Conservation (phyloP, 352 stramenopile genomes). For the Phytophthora citrophthora region DNA sequence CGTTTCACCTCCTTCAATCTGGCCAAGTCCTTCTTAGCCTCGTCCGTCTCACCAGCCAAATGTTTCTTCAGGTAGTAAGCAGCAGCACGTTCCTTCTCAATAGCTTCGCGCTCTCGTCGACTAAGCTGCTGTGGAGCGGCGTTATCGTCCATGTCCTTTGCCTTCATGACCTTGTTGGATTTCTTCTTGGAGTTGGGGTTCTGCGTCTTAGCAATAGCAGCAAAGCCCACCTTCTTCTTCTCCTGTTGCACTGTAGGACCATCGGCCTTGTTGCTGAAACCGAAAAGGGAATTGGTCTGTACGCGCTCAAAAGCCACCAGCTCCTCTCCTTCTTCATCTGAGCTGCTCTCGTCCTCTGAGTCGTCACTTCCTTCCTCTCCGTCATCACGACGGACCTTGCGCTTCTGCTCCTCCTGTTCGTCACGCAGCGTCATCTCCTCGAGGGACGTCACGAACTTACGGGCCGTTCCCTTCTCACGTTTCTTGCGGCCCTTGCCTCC, state of each 20-base stretch:
- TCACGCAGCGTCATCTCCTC: conserved; percentile 86
- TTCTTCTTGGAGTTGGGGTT: conserved; percentile 81
- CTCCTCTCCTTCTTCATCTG: conserved; percentile 59
- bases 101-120: conserved; percentile 83
- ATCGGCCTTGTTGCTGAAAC: conserved; percentile 64
- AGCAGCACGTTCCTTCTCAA: conserved; percentile 82
- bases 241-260: conserved; percentile 63
- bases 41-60: conserved; percentile 85
- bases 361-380: conserved; percentile 50
- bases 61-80: conserved; percentile 87
- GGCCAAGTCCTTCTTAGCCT: conserved; percentile 87
- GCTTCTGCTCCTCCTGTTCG: conserved; percentile 77
- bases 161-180: conserved; percentile 89
- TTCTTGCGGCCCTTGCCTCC: conserved; percentile 67
- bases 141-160: conserved; percentile 77
- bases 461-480: conserved; percentile 76
- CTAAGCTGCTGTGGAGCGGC: conserved; percentile 76
- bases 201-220: conserved; percentile 74
- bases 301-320: conserved; percentile 78
- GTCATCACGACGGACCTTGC: conserved; percentile 73
- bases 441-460: conserved; percentile 83
- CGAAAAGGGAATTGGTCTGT: conserved; percentile 78
- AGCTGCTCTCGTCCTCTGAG: conserved; percentile 61
- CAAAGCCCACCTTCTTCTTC: conserved; percentile 77
- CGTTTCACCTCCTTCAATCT: conserved; percentile 81